phyloP scores from a whole-genome alignment of 2,329 filamentous ascomycete species.

The Iodosphaeria phyllophila region DNA sequence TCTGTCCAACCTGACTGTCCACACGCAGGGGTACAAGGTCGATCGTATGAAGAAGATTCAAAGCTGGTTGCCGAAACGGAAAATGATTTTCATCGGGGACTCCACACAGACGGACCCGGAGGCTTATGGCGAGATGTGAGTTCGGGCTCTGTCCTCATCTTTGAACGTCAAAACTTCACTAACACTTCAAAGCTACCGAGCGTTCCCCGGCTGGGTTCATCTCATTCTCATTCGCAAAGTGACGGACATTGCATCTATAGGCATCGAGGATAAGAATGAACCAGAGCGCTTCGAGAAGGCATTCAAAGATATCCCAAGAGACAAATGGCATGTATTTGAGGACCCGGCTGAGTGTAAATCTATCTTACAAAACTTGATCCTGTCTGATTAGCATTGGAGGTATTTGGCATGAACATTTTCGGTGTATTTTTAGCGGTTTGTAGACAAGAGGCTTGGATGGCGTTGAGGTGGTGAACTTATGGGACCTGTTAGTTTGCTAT shows the following conservation, averaged over 20 bases:
- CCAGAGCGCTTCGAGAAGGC: slow-evolving; percentile 63
- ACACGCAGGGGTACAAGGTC: slow-evolving; percentile 74
- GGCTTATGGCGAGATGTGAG: slow-evolving; percentile 64
- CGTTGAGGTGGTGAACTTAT: too few species aligned
- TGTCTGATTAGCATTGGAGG: too few species aligned
- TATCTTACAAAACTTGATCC: slow-evolving; percentile 18
- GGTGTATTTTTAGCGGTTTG: too few species aligned
- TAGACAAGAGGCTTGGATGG: too few species aligned
- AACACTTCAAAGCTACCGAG: slow-evolving; percentile 28
- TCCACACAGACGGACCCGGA: slow-evolving; percentile 86
- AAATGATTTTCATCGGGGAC: slow-evolving; percentile 74
- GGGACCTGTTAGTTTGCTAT: too few species aligned
- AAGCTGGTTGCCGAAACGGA: slow-evolving; percentile 57
- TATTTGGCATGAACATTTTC: too few species aligned
- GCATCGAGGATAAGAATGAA: slow-evolving; percentile 58
- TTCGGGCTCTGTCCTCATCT: slow-evolving; percentile 2
- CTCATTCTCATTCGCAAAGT: slow-evolving; percentile 78
- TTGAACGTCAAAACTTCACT: slow-evolving; percentile 2
- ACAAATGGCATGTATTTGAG: slow-evolving; percentile 68
- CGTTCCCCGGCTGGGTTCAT: slow-evolving; percentile 57
- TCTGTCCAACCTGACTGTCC: slow-evolving; percentile 58
- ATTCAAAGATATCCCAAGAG: slow-evolving; percentile 53
- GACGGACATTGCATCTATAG: slow-evolving; percentile 47
- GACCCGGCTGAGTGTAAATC: slow-evolving; percentile 46
- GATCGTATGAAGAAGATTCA: slow-evolving; percentile 63